Conservation (phyloP, 371 early-diverging fungal species). For the Synchytrium microbalum region DNA sequence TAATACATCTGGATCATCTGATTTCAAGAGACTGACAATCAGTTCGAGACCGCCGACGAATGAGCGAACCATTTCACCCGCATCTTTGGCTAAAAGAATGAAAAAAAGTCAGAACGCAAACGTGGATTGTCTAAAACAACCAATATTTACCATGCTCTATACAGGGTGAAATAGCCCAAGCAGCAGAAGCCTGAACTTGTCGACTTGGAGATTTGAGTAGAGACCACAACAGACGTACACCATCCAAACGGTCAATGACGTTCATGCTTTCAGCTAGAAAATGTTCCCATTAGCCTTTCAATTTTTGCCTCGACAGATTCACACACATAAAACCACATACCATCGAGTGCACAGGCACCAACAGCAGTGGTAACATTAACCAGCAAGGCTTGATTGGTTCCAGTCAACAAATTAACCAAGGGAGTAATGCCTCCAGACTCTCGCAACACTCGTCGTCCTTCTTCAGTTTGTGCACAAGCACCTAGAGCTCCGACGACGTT, state of each 20-base stretch:
- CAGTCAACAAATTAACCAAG: slow-evolving; percentile 43
- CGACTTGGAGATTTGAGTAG: slow-evolving; percentile 43
- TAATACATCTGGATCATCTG: slow-evolving; percentile 42
- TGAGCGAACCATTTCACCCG: slow-evolving; percentile 55
- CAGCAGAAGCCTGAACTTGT: slow-evolving; percentile 47
- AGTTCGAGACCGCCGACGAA: slow-evolving; percentile 56
- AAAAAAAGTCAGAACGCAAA: neutral
- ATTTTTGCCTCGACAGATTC: neutral
- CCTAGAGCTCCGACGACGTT: slow-evolving; percentile 53
- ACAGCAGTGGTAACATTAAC: slow-evolving; percentile 53
- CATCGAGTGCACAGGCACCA: slow-evolving; percentile 45
- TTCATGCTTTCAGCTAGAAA: slow-evolving; percentile 44
- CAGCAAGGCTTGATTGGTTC: slow-evolving; percentile 45
- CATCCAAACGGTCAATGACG: slow-evolving; percentile 48
- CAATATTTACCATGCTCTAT: slow-evolving; percentile 44
- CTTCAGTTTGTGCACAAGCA: slow-evolving; percentile 47
- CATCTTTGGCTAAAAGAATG: slow-evolving; percentile 41
- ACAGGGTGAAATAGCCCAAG: slow-evolving; percentile 56
- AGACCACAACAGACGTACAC: slow-evolving; percentile 54
- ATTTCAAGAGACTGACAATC: slow-evolving; percentile 50
- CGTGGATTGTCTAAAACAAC: neutral
- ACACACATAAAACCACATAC: slow-evolving; percentile 13
- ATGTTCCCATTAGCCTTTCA: neutral
- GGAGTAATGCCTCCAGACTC: slow-evolving; percentile 49
- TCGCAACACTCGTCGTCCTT: slow-evolving; percentile 42